Conservation (phyloP, 2,329 filamentous ascomycete genomes). For the Epichloe gansuensis region DNA sequence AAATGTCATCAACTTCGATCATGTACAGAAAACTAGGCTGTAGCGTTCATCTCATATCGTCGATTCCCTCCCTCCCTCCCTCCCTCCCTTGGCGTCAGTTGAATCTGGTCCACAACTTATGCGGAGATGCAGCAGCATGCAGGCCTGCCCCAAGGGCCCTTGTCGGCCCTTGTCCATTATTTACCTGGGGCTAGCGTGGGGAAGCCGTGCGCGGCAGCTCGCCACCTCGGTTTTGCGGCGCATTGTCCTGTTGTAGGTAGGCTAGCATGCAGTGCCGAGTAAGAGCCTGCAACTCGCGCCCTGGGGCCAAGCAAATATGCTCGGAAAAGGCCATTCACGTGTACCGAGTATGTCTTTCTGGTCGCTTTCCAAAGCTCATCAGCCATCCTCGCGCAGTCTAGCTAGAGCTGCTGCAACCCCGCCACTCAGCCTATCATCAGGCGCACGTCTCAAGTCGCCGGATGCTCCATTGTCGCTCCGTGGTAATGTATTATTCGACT, state of each 20-base stretch:
- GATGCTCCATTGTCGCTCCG: conserved; percentile 13
- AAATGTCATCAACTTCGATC: background rate
- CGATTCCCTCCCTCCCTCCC: background rate
- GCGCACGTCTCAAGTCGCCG: conserved; percentile 4
- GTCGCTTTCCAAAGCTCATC: background rate
- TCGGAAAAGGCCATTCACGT: too few relatives aligned
- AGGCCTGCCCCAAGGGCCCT: background rate
- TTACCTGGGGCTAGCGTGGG: background rate
- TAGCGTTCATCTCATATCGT: background rate
- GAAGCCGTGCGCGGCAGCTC: background rate
- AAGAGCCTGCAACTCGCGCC: background rate
- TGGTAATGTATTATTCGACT: conserved; percentile 29
- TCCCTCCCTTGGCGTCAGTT: background rate
- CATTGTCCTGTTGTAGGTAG: too few relatives aligned
- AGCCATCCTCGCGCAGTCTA: conserved; percentile 35
- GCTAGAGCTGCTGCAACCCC: conserved; percentile 51
- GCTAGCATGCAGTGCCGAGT: background rate
- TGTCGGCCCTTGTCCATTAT: background rate
- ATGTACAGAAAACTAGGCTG: background rate
- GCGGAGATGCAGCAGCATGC: too few relatives aligned
- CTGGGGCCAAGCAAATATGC: background rate
- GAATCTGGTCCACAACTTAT: background rate
- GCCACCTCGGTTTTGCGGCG: too few relatives aligned
- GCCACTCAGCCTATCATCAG: conserved; percentile 30
- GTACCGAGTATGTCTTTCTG: too few relatives aligned